phyloP scores from a whole-genome alignment of 768 basidiomycete species.

The Panellus pusillus region DNA sequence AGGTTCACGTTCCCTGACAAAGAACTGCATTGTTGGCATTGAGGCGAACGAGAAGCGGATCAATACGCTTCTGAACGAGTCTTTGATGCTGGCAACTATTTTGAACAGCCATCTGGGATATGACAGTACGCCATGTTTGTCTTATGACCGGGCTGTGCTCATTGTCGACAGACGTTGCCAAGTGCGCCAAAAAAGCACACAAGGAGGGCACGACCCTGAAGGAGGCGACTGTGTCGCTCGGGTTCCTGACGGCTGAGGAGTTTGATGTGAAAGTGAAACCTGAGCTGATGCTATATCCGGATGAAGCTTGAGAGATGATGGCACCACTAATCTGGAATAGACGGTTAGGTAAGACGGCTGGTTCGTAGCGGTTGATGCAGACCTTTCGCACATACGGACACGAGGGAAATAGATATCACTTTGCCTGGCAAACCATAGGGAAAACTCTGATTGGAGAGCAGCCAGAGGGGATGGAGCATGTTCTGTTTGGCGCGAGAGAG shows the following conservation, averaged over 20 bases:
- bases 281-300: constrained; percentile 85
- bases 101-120: constrained; percentile 95
- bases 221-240: constrained; percentile 87
- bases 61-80: constrained; percentile 85
- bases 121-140: constrained; percentile 71
- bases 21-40: constrained; percentile 96
- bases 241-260: constrained; percentile 83
- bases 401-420: neutral
- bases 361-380: too few relatives aligned
- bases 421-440: too few relatives aligned
- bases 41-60: constrained; percentile 96
- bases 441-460: too few relatives aligned
- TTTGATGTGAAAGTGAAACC: constrained; percentile 94
- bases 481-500: too few relatives aligned
- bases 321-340: neutral
- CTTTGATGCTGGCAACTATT: constrained; percentile 97
- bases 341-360: neutral
- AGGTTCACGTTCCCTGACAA: constrained; percentile 92
- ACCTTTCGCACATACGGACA: neutral
- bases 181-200: constrained; percentile 99
- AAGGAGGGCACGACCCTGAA: constrained; percentile 96
- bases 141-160: constrained; percentile 7
- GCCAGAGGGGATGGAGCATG: too few relatives aligned
- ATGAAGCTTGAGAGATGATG: constrained; percentile 16
- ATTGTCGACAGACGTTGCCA: constrained; percentile 78